phyloP scores from a whole-genome alignment of 257 asterid species.

The Primulina huaijiensis region DNA sequence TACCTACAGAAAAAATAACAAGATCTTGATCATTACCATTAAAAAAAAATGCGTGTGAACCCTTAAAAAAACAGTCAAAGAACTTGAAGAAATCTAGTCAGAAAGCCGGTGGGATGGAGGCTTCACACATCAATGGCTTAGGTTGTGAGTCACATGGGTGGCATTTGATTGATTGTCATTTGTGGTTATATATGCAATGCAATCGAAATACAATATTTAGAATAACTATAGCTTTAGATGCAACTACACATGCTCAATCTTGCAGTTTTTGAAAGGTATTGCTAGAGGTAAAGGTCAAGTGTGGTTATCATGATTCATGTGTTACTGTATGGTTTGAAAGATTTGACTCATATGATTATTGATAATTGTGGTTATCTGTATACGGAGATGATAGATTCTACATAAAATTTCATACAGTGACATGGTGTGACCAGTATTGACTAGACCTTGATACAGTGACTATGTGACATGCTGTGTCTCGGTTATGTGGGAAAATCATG shows the following conservation, averaged over 20 bases:
- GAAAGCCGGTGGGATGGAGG: neutral
- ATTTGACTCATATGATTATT: neutral
- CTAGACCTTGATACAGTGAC: too few relatives aligned
- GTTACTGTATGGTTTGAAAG: neutral
- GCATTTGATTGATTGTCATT: neutral
- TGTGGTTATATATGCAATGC: neutral
- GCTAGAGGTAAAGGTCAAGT: neutral
- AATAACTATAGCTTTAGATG: neutral
- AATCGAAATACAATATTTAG: neutral
- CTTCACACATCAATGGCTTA: neutral
- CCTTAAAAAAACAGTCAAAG: too few relatives aligned
- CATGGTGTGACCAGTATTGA: neutral
- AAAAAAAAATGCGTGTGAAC: neutral
- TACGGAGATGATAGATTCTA: neutral
- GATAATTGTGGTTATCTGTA: too few relatives aligned
- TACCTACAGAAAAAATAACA: constrained; percentile 41
- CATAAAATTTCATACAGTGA: neutral
- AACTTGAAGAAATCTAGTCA: neutral
- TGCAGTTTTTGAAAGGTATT: neutral
- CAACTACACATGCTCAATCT: neutral
- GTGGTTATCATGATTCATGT: neutral
- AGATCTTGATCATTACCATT: neutral
- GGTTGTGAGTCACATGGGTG: neutral
- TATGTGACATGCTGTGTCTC: too few relatives aligned
- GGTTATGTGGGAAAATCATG: neutral